Base-by-base conservation (phyloP, 169 alveolate species). In the Cyclospora cayetanensis region DNA sequence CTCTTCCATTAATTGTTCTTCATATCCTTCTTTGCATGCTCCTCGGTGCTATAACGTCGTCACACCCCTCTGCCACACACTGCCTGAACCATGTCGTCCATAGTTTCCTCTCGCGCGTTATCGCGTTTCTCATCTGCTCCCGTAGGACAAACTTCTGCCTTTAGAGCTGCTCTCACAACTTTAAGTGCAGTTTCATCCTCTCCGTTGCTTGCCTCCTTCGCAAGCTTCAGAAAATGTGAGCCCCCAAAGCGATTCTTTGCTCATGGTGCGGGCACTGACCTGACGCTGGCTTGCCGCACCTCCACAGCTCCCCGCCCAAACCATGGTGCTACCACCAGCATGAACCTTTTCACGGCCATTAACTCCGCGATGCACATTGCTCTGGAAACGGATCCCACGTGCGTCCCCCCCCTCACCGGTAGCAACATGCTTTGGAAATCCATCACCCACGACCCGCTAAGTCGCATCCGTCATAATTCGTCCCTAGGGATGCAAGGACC, bases 271-370 rank as follows among this genome's bases (percentile, higher is more conserved):
- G 87, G 87, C 46, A 77, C 87, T 5, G 91, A 85, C 60, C 79
- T 66, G 60, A 85, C 91, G 2, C 60, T 85, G 18, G 91, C 91
- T 74, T 85, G 91, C 91, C 83, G 84, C 46, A 85, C 91, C 18
- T 43, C 91, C 12, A 66, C 91, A 2, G 46, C 37, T 0, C 60
- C 83, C 31, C 25, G 91, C 25, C 82, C 65, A 22, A 79, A 87
- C 70, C 34, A 68, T 50, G 95, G 91, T 29, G 90, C 93, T 18
- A 83, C 95, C 12, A 89, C 95, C 94, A 92, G 96, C 93, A 94
- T 95, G 98, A 98, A 98, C 94, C 96, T 98, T 95, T 97, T 97
- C 90, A 94, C 97, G 63, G 98, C 99, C 29, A 97, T 98, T 76
- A 96, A 96, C 94, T 97, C 97, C 76, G 98, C 99, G 42, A 93